Base-by-base conservation (phyloP, 192 early-diverging fungal genomes). In the Coemansia sp. region DNA sequence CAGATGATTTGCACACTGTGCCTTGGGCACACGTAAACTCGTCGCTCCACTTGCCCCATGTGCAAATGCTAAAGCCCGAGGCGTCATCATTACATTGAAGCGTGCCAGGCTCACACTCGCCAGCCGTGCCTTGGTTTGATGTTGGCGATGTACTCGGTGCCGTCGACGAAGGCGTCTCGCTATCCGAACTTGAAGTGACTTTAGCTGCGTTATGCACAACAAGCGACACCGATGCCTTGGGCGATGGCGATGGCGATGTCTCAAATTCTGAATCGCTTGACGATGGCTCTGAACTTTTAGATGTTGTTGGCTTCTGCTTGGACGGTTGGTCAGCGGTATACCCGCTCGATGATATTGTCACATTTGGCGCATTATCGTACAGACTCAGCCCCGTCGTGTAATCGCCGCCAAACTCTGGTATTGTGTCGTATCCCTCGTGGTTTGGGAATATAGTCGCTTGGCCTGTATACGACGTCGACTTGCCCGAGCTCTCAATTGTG, bases 341-440 rank as follows among this genome's bases (percentile, higher is more conserved):
- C 5, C 40, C 40, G 40, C 40, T 44, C 3, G 40, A n/a, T n/a
- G 40, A 15, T 10, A 44, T 44, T 44, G 40, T 44, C 3, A 44
- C 40, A 44, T 44, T 44, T 15, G 40, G 40, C 12, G 40, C 40
- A n/a, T 44, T 44, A 12, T 44, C 14, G 15, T 44, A 44, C 11
- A 44, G 14, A 12, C 15, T n/a, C 3, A 44, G 40, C 3, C 40
- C 40, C 15, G 40, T 44, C 68, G 11, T n/a, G 12, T 44, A 44
- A n/a, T 44, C 15, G 40, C 40, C 40, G 40, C 40, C 40, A 44
- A 44, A 80, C 65, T 84, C 85, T 31, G 83, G 68, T 9, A 86
- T 83, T 9, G 62, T 64, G 4, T 83, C 83, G 59, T 71, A 81
- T 4, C 65, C 64, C 0, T 59, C 44, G 56, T 72, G 62, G 64